Evolutionary conservation across 495 filamentous ascomycete genomes (phyloP), one percentile per base, ranked within the genome.

Genomic region (Chaetomium cochliodes): DNA sequence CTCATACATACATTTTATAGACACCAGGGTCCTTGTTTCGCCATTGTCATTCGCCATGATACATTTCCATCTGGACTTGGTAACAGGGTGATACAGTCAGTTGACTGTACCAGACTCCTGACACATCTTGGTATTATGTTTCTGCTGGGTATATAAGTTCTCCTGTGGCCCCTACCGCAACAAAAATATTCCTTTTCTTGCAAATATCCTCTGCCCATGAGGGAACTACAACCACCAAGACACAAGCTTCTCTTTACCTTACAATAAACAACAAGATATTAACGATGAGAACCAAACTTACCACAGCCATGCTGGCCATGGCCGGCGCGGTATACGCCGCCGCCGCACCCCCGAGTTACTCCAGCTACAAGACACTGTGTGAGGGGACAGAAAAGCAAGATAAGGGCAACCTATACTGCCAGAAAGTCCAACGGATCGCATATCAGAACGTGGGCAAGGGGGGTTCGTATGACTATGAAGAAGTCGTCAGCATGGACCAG

Each of bases 391-490:
- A 12, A 68, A 18, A 11, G 58, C 28, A 0, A 39, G 65, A 72
- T 42, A 52, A 71, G 1, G 80, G 80, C 18, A 82, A 81, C 63
- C 76, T 49, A 66, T 91, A 88, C 78, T 91, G 88, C 72, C 64
- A 68, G 0, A 62, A 77, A 0, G 87, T 90, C 37, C 73, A 81
- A 26, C 77, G 79, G 3, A 84, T 91, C 70, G 81, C 78, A 0
- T 91, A 90, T 69, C 67, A 64, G 15, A 83, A 83, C 30, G 81
- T 91, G 61, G 84, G 84, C 7, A 75, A 72, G 6, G 49, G 77
- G 15, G 87, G 89, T 20, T 70, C 72, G 37, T 92, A 90, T 73
- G 76, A 85, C 2, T 76, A n/a, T n/a, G n/a, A n/a, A n/a, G n/a
- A 82, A 57, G 83, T 91, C 44, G 78, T 76, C 13, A 62, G 67